Evolutionary conservation across 371 early-diverging fungal genomes (phyloP), one percentile per base, ranked within the genome.

Genomic region (Apophysomyces ossiformis): DNA sequence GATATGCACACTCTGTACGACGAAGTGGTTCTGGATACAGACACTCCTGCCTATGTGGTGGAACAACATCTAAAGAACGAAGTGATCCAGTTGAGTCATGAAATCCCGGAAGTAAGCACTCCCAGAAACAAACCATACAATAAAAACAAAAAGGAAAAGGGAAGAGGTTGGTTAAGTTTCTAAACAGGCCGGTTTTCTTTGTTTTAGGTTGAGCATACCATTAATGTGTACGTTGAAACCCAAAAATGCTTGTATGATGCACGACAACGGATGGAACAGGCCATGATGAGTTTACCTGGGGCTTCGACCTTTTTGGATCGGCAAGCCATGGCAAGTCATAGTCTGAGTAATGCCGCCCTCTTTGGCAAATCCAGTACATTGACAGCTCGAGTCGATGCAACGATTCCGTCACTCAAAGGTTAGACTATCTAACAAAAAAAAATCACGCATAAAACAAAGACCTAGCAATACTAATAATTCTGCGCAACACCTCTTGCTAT

Each of bases 261-360:
- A 54, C 70, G 79, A 41, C 76, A 82, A 37, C 44, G 57, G 2
- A 75, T 82, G 44, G 82, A 79, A 61, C 67, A 60, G 4, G 79
- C 82, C 12, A 82, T 82, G 77, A 77, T 69, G 64, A 62, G 75
- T 18, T 44, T 82, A n/a, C 82, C 82, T 4, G 82, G 82, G 4
- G 71, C 79, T 11, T 64, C 75, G 7, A 66, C 69, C 1, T 74
- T 79, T 63, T 50, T 82, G 46, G 78, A 82, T 44, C 61, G 77
- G 46, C 77, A 82, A 46, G 75, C 75, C 1, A 67, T 78, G 58
- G 73, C 67, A 0, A 68, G 67, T 18, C 67, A 64, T 35, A 65
- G 75, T 11, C 57, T 68, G 2, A 62, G 64, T 54, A 66, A 44
- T 62, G 54, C 63, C 44, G 35, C 63, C 57, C 61, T 61, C 7